Base-by-base conservation (phyloP, 352 stramenopile species). In the Globisporangium ultimum region DNA sequence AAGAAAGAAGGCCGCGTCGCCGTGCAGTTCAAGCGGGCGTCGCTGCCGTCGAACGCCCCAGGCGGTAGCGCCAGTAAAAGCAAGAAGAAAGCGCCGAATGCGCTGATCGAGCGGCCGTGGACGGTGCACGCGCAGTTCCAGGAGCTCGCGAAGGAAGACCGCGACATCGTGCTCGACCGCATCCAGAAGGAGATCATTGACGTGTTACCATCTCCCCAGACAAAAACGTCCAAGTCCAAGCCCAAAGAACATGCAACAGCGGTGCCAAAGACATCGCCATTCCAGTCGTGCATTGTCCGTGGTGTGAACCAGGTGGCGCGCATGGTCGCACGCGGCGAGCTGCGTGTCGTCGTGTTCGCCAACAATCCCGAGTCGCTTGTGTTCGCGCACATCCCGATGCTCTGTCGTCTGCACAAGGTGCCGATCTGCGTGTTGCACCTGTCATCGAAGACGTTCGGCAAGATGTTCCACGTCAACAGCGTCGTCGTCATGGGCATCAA, bases 141-240 rank as follows among this genome's bases (percentile, higher is more conserved):
- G 40, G 79, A 88, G 59, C 64, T 93, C 15, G 7, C 68, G 8
- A 88, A 88, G 57, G 83, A 93, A 48, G 79, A 88, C 34, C 80
- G 80, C 46, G 83, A 90, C 51, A 93, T 93, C 43, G 80, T 93
- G 53, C 61, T 93, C n/a, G 78, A 85, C 50, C 77, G 80, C 15
- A 64, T 93, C 53, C 55, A 76, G 49, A 89, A 87, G 55, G 83
- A 93, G 58, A 70, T 93, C 34, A 60, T 66, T 15, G 67, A 66
- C 21, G 36, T 53, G 6, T 49, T 22, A 34, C 40, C 13, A 13
- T 2, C 9, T 21, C 47, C 15, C n/a, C 15, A 51, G 15, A 21
- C 14, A 45, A 13, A 18, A n/a, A 36, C n/a, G n/a, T n/a, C n/a
- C n/a, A 36, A 36, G 28, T 36, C 28, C 28, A 36, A 6, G 28